Evolutionary conservation across 345 rosid species (phyloP), one percentile per base, ranked within the genome.

Genomic region (Euphorbia pulcherrima): DNA sequence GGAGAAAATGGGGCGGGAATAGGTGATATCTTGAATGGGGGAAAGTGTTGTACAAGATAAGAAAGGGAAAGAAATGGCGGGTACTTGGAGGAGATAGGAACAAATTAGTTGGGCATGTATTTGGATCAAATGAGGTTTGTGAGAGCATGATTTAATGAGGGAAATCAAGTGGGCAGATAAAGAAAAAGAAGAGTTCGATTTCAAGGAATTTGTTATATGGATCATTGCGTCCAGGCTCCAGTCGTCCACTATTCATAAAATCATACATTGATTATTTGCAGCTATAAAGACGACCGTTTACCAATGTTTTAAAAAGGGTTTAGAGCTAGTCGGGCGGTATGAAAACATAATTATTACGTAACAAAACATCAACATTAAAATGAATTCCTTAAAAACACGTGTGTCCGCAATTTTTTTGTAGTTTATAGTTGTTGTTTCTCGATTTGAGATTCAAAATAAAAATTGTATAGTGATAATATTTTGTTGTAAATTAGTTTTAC

Each of bases 101-200:
- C 84, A 83, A 50, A 84, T 70, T 55, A 87, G 77, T 72, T 82
- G 80, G 76, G 87, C 92, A 24, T 88, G 96, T 68, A 90, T 82
- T 77, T 87, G 92, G 50, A 78, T 90, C 54, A 88, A 83, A 41
- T 82, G 87, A 70, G 84, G 12, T 52, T 68, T 78, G 0, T 64
- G 64, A 78, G 85, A 75, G 65, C 78, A 79, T 50, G 92, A 83
- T 73, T 74, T 74, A 59, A 92, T 78, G 60, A 89, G 83, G 66
- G 88, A 80, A 47, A 87, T 50, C 50, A 87, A 77, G 53, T 54
- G 47, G 21, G 7, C 3, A 16, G 30, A 14, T 6, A 17, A 28
- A 5, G 13, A 28, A 33, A 7, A 21, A 20, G 58, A 53, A 21
- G 58, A 24, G 50, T 0, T 27, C 14, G 37, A 30, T 21, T 57